Conservation (phyloP, 2,329 filamentous ascomycete genomes). For the Colletotrichum karsti region DNA sequence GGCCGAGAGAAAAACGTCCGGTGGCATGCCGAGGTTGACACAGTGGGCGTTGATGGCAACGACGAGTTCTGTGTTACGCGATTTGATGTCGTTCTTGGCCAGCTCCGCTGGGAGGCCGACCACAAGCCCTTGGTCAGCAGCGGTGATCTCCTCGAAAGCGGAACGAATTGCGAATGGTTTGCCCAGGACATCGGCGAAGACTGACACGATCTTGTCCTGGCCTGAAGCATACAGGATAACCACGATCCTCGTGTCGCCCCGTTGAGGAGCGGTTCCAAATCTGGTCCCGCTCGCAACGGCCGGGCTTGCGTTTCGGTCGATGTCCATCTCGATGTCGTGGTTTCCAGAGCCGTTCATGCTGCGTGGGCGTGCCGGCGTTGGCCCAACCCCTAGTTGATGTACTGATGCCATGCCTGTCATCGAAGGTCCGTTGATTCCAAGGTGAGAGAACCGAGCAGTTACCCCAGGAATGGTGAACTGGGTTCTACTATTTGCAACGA, state of each 20-base stretch:
- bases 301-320: conserved; percentile 45
- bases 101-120: conserved; percentile 69
- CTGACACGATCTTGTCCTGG: conserved; percentile 77
- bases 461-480: conserved; percentile 7
- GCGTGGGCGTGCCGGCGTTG: conserved; percentile 38
- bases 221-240: conserved; percentile 75
- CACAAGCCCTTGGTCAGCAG: conserved; percentile 69
- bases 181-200: conserved; percentile 82
- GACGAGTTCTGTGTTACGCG: conserved; percentile 66
- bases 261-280: conserved; percentile 55
- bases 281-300: conserved; percentile 46
- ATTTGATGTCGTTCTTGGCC: conserved; percentile 64
- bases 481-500: not conserved
- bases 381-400: conserved; percentile 44
- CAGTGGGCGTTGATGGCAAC: conserved; percentile 82
- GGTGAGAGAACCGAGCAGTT: conserved; percentile 21
- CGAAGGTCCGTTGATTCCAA: conserved; percentile 9
- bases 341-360: conserved; percentile 35
- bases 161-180: conserved; percentile 72
- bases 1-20: conserved; percentile 71
- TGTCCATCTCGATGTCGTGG: conserved; percentile 38
- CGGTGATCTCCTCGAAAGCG: conserved; percentile 61
- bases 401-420: conserved; percentile 45
- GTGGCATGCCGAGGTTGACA: conserved; percentile 74
- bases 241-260: conserved; percentile 66